A percentile compares a stretch with the other conserved stretches of the same genome.
phyloP scores from a whole-genome alignment of 129 eudicot genomes.

The Artemisia annua region DNA sequence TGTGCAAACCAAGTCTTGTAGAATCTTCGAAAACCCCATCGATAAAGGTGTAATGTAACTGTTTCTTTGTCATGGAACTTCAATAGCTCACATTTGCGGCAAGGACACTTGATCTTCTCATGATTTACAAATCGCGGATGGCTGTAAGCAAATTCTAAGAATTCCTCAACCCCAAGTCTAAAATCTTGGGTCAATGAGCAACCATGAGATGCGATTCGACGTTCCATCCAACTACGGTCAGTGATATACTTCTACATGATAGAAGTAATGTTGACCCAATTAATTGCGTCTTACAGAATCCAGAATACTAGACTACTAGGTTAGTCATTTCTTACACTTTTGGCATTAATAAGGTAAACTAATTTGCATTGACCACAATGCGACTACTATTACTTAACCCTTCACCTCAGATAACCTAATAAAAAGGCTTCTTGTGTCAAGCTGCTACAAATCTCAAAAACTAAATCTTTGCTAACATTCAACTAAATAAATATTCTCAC shows the following conservation, averaged over 20 bases:
- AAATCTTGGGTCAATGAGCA: neutral
- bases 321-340: too few species aligned
- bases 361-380: too few species aligned
- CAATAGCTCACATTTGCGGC: neutral
- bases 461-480: too few species aligned
- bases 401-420: too few species aligned
- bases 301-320: too few species aligned
- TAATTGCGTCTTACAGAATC: too few species aligned
- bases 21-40: neutral
- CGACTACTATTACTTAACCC: too few species aligned
- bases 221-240: neutral
- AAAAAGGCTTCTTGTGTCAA: too few species aligned
- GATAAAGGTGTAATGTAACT: neutral
- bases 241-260: neutral
- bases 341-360: too few species aligned
- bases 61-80: neutral
- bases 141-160: neutral
- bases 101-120: conserved; percentile 2
- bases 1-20: conserved; percentile 2
- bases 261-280: too few species aligned
- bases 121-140: neutral
- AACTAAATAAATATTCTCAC: too few species aligned
- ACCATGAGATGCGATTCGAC: neutral
- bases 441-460: too few species aligned
- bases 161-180: neutral